Evolutionary conservation across 805 yeast species (phyloP).

Genomic region (Isabelozyma gotoi): DNA sequence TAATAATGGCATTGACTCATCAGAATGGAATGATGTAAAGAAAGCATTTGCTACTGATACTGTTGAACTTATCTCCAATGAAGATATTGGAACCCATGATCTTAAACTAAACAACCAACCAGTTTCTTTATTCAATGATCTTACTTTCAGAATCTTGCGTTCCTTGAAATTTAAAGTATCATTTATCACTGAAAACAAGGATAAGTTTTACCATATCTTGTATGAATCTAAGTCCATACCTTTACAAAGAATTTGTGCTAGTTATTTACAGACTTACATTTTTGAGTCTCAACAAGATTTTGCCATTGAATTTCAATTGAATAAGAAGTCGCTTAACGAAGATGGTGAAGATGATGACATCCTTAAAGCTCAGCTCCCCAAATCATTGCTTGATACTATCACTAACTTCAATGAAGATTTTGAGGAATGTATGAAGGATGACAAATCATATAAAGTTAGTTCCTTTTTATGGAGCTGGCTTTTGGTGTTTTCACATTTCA

Average conservation of each 20-base stretch:
- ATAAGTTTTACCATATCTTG: slow-evolving; percentile 35
- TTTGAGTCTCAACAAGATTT: slow-evolving; percentile 52
- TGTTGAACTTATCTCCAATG: slow-evolving; percentile 40
- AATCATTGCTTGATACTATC: slow-evolving; percentile 34
- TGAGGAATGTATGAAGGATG: slow-evolving; percentile 13
- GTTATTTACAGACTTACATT: slow-evolving; percentile 40
- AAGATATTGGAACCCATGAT: slow-evolving; percentile 15
- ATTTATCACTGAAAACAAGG: slow-evolving; percentile 27
- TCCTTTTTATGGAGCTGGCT: slow-evolving; percentile 69
- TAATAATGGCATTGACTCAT: slow-evolving; percentile 1
- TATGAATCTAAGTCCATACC: slow-evolving; percentile 12
- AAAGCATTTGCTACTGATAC: slow-evolving; percentile 32
- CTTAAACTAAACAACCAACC: slow-evolving; percentile 29
- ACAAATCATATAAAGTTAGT: slow-evolving; percentile 17
- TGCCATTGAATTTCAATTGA: slow-evolving; percentile 61
- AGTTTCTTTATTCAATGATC: slow-evolving; percentile 31
- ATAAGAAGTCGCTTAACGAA: slow-evolving; percentile 34
- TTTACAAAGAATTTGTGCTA: slow-evolving; percentile 45
- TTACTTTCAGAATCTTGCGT: slow-evolving; percentile 29
- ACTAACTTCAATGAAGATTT: slow-evolving; percentile 26
- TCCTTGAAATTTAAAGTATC: slow-evolving; percentile 19
- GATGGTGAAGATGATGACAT: slow-evolving; percentile 18
- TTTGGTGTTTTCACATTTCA: slow-evolving; percentile 59
- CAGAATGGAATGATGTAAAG: slow-evolving; percentile 10
- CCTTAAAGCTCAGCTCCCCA: slow-evolving; percentile 37